These are phyloP conservation scores for Botrytis fabae DNA, from an alignment of 2,329 filamentous ascomycete species.

Conservation along the genomic window DNA sequence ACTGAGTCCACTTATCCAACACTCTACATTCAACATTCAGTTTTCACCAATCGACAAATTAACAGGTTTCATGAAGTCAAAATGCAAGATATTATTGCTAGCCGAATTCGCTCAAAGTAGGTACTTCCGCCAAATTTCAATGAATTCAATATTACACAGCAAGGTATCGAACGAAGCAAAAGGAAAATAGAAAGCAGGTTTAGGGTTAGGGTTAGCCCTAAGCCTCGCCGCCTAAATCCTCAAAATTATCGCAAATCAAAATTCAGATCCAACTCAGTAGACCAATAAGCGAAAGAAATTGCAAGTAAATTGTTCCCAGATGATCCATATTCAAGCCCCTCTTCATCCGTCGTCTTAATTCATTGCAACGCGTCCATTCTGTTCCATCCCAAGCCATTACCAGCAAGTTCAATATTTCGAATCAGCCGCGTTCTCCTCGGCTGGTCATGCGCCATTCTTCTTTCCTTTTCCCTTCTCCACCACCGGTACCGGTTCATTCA, in stretches of 20 bases:
- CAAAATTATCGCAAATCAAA: not conserved
- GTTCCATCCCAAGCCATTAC: not conserved
- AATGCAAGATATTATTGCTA: not conserved
- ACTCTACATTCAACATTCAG: not conserved
- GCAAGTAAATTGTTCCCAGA: not conserved
- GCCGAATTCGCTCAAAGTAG: no score
- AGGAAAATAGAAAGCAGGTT: not conserved
- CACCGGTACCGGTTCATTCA: constrained; percentile 17
- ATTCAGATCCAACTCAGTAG: not conserved
- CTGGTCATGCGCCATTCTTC: not conserved
- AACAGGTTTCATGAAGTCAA: not conserved
- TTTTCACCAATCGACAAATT: not conserved
- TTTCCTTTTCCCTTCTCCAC: constrained; percentile 3
- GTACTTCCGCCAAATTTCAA: not conserved
- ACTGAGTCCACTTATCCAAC: not conserved
- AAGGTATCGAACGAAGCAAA: not conserved
- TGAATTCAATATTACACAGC: no score
- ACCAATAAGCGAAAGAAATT: not conserved
- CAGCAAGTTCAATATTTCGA: constrained; percentile 7
- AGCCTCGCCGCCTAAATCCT: not conserved
- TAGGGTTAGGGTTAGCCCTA: no score
- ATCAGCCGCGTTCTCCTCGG: not conserved
- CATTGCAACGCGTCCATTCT: not conserved
- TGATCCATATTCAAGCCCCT: not conserved
- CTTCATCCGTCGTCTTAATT: not conserved